Evolutionary conservation across 2,329 filamentous ascomycete genomes (phyloP).

Genomic region (Microascus cirrosus): DNA sequence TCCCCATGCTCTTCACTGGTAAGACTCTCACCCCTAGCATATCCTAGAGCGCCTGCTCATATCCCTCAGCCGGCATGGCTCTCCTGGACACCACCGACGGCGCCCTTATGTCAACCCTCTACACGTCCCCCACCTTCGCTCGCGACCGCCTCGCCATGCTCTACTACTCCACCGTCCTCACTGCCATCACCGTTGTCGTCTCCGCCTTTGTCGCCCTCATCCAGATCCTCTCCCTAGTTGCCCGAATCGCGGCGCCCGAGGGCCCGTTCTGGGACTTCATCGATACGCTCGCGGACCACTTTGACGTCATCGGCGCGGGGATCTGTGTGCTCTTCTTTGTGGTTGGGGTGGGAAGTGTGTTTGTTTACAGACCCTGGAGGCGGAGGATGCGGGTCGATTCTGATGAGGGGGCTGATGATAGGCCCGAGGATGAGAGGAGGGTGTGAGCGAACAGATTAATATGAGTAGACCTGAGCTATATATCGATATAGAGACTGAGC

Average conservation of each 20-base stretch:
- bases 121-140: constrained; percentile 69
- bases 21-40: constrained; percentile 12
- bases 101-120: constrained; percentile 88
- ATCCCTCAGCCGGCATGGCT: constrained; percentile 75
- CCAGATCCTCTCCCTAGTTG: constrained; percentile 68
- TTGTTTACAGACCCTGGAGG: constrained; percentile 74
- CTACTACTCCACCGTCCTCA: constrained; percentile 87
- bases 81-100: constrained; percentile 87
- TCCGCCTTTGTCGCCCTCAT: constrained; percentile 78
- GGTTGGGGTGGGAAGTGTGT: constrained; percentile 60
- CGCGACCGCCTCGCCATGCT: constrained; percentile 79
- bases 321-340: constrained; percentile 81
- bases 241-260: constrained; percentile 62
- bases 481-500: too few species aligned
- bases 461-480: not conserved
- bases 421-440: not conserved
- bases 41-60: not conserved
- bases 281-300: constrained; percentile 62
- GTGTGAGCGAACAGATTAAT: not conserved
- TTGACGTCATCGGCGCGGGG: constrained; percentile 72
- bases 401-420: constrained; percentile 1
- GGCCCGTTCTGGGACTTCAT: constrained; percentile 91
- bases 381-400: constrained; percentile 19
- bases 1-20: constrained; percentile 82
- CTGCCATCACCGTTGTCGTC: constrained; percentile 70